These are phyloP conservation scores for Taxawa tesnikishii DNA, from an alignment of 2,329 filamentous ascomycete species.

Conservation along the genomic window DNA sequence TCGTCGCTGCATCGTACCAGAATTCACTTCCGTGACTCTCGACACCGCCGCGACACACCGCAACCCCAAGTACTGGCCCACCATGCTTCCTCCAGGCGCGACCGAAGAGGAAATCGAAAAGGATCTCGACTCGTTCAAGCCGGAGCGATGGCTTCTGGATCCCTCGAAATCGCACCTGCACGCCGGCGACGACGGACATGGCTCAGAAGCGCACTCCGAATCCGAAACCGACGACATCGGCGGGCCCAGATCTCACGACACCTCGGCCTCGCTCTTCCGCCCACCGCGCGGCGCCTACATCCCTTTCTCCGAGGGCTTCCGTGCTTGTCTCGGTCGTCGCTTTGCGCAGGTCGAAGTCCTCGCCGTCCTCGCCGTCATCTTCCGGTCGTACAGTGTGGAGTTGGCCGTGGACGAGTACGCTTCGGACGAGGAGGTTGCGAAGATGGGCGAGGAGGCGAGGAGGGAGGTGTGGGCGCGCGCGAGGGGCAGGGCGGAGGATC, in stretches of 20 bases:
- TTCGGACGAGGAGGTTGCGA: conserved; percentile 36
- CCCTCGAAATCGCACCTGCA: conserved; percentile 8
- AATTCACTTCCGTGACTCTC: conserved; percentile 43
- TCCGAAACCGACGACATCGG: conserved; percentile 43
- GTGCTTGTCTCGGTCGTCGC: conserved; percentile 41
- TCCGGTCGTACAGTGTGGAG: conserved; percentile 52
- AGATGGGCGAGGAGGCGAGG: conserved; percentile 41
- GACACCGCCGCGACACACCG: conserved; percentile 46
- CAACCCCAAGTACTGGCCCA: conserved; percentile 63
- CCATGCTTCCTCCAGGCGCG: conserved; percentile 2
- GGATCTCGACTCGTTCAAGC: conserved; percentile 57
- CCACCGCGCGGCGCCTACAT: conserved; percentile 41
- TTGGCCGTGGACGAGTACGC: conserved; percentile 44
- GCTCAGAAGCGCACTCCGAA: conserved; percentile 18
- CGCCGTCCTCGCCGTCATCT: conserved; percentile 39
- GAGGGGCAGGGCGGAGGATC: conserved; percentile 38
- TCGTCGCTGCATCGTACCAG: conserved; percentile 45
- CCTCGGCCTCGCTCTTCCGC: conserved; percentile 48
- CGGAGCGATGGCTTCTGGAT: conserved; percentile 56
- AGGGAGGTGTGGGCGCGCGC: conserved; percentile 49
- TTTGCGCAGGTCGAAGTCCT: conserved; percentile 47
- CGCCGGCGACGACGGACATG: conserved; percentile 23
- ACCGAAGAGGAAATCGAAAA: conserved; percentile 22
- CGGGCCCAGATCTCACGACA: conserved; percentile 45
- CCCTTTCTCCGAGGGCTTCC: conserved; percentile 43